phyloP scores from a whole-genome alignment of 2,329 filamentous ascomycete species.

The Chrysoporthe austroafricana region DNA sequence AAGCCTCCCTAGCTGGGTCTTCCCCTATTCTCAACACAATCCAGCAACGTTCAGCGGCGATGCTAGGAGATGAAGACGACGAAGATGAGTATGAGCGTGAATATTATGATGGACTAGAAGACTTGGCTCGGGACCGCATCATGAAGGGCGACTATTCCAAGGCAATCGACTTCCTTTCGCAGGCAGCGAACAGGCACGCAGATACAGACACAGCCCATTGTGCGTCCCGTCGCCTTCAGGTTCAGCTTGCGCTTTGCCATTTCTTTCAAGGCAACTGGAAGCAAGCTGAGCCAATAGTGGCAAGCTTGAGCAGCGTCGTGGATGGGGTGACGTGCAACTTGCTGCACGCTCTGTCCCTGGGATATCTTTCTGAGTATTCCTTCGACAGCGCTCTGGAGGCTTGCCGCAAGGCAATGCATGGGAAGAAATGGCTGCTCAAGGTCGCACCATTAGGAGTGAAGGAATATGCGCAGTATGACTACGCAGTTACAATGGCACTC shows the following conservation, averaged over 20 bases:
- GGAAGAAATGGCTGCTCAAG: conserved; percentile 33
- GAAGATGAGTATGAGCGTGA: conserved; percentile 31
- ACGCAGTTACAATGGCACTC: conserved; percentile 32
- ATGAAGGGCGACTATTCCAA: conserved; percentile 31
- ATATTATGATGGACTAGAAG: conserved; percentile 31
- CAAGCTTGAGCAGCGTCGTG: conserved; percentile 23
- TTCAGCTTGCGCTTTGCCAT: conserved; percentile 33
- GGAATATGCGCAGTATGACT: conserved; percentile 24
- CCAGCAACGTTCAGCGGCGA: background rate
- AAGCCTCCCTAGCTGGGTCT: background rate
- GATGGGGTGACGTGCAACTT: conserved; percentile 32
- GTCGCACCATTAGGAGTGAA: conserved; percentile 10
- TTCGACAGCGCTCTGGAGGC: conserved; percentile 33
- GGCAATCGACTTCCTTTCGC: conserved; percentile 32
- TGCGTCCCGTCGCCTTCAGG: conserved; percentile 28
- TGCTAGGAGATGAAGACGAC: conserved; percentile 25
- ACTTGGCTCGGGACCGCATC: conserved; percentile 34
- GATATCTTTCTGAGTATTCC: conserved; percentile 30
- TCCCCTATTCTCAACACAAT: background rate
- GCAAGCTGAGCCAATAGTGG: conserved; percentile 31
- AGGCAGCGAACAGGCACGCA: conserved; percentile 28
- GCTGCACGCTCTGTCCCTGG: conserved; percentile 33
- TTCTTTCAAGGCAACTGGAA: conserved; percentile 33
- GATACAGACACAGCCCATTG: conserved; percentile 1
- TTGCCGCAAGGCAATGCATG: conserved; percentile 32